These are phyloP conservation scores for Coniochaeta pulveracea DNA, from an alignment of 2,329 filamentous ascomycete genomes.

Conservation along the genomic window DNA sequence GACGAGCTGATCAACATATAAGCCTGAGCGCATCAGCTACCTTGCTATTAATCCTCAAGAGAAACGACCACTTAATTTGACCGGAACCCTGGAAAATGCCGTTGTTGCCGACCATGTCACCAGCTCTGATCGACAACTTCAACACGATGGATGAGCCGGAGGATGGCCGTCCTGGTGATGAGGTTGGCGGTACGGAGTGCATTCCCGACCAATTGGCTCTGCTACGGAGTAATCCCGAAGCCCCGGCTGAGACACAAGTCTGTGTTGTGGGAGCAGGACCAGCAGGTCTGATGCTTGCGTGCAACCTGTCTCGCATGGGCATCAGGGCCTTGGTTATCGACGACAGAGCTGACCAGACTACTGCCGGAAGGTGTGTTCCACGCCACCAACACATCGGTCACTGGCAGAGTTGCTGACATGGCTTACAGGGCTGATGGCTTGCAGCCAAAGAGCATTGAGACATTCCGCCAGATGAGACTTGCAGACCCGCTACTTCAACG, in stretches of 20 bases:
- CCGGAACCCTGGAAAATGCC: too few relatives aligned
- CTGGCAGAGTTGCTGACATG: not conserved
- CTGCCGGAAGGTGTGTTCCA: constrained; percentile 43
- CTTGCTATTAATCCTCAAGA: too few relatives aligned
- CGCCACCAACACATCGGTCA: not conserved
- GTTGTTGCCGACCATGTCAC: constrained; percentile 24
- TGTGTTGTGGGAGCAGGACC: constrained; percentile 44
- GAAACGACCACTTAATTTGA: too few relatives aligned
- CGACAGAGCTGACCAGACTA: constrained; percentile 56
- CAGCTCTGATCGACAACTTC: constrained; percentile 23
- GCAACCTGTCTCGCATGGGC: constrained; percentile 51
- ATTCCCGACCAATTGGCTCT: constrained; percentile 35
- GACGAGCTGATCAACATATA: too few relatives aligned
- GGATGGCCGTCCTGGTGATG: constrained; percentile 11
- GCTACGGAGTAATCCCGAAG: constrained; percentile 34
- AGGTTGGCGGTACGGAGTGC: constrained; percentile 19
- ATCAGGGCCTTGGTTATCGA: constrained; percentile 57
- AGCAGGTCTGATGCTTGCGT: constrained; percentile 43
- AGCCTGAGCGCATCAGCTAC: too few relatives aligned
- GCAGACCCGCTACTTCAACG: constrained; percentile 56
- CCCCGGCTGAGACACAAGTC: constrained; percentile 25
- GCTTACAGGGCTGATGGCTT: constrained; percentile 53
- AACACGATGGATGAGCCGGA: constrained; percentile 18
- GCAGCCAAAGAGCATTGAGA: constrained; percentile 71
- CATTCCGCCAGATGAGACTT: constrained; percentile 61